Evolutionary conservation across 768 basidiomycete species (phyloP), one percentile per base, ranked within the genome.

Genomic region (Mycena rebaudengoi): DNA sequence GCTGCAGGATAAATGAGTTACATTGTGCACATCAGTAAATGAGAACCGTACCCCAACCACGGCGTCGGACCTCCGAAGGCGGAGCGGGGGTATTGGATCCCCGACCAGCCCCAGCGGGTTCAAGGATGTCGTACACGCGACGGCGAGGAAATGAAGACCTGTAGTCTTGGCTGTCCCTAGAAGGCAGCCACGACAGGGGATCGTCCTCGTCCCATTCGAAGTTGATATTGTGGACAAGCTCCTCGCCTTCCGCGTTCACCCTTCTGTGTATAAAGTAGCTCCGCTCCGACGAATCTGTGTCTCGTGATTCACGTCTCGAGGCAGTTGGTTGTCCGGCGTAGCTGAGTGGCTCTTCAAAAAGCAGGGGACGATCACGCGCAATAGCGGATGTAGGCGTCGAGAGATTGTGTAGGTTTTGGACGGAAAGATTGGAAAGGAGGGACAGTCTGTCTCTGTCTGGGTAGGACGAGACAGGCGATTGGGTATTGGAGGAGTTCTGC

Each of bases 11-110:
- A n/a, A 54, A 21, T 55, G 14, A 58, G 61, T 20, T 10, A 41
- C 20, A 20, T 11, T 5, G 7, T 14, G 40, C 16, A 26, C 14
- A 69, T 56, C 25, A 69, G 28, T 25, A 29, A 46, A 59, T 57
- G 25, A 33, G 50, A 21, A 18, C 72, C 81, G 64, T 69, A 85
- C 84, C 82, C 84, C 83, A 85, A 43, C 79, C 81, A 60, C 82
- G 79, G 62, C 82, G 74, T 39, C 79, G 77, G 26, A 57, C 49
- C 37, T 68, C 66, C 8, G 45, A 26, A 16, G 56, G 6, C 41
- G 58, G 48, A 12, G 40, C 45, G 30, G 59, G 53, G 20, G 3
- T 40, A 10, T 45, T 62, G 0, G 54, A 8, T 28, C 29, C 43
- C 5, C 62, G 63, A 30, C 43, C 33, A 10, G 52, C 54, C 20